Evolutionary conservation across 2,329 filamentous ascomycete genomes (phyloP).

Genomic region (Ilyonectria destructans): DNA sequence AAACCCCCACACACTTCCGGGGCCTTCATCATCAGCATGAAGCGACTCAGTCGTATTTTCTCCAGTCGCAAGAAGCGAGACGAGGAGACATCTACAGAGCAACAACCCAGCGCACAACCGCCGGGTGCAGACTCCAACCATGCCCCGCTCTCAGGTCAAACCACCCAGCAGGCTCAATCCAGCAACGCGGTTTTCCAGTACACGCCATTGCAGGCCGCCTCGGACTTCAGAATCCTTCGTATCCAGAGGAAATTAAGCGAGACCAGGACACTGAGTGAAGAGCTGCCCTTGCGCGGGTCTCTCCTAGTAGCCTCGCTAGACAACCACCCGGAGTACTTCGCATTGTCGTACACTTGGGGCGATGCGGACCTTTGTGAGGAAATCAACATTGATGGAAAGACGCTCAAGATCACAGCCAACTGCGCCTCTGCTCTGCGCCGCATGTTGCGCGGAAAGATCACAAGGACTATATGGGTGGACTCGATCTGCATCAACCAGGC

Average conservation of each 20-base stretch:
- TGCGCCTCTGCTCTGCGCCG: constrained; percentile 3
- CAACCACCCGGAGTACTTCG: not conserved
- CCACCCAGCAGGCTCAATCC: not conserved
- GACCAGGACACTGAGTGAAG: not conserved
- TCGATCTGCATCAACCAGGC: constrained; percentile 4
- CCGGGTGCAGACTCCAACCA: not conserved
- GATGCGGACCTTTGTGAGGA: not conserved
- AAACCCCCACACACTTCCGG: not conserved
- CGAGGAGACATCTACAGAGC: not conserved
- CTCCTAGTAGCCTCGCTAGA: not conserved
- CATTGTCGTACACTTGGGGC: not conserved
- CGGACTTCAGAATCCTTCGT: not conserved
- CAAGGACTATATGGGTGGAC: not conserved
- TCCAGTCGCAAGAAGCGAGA: not conserved
- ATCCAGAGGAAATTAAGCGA: not conserved
- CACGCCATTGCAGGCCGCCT: not conserved
- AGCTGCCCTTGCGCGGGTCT: not conserved
- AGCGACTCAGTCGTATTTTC: not conserved
- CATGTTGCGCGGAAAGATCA: not conserved
- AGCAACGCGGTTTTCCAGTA: not conserved
- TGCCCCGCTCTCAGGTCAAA: not conserved
- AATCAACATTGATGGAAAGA: not conserved
- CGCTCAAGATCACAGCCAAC: not conserved
- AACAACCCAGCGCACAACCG: not conserved
- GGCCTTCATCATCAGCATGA: not conserved